Conservation (phyloP, 2,329 filamentous ascomycete genomes). For the Phialophora expanda region DNA sequence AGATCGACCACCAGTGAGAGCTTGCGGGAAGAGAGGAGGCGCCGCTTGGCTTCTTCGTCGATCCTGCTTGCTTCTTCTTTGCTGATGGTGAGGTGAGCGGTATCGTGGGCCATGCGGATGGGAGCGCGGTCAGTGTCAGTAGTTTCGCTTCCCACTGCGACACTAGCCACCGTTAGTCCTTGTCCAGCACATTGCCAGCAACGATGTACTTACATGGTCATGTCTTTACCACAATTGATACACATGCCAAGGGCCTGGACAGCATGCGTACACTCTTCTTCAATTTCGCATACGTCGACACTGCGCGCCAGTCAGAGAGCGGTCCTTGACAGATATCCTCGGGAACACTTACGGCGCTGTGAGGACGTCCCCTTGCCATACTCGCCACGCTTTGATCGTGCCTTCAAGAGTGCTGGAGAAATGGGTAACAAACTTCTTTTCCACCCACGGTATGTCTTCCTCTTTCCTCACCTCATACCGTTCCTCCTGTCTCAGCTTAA, state of each 20-base stretch:
- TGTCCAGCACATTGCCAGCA: neutral
- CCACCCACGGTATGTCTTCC: constrained; percentile 71
- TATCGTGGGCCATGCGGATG: constrained; percentile 94
- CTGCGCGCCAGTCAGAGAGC: constrained; percentile 44
- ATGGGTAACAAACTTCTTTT: constrained; percentile 73
- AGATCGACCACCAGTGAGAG: constrained; percentile 94
- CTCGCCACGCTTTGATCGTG: constrained; percentile 74
- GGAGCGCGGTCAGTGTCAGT: constrained; percentile 74
- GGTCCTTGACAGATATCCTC: neutral
- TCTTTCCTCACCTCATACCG: constrained; percentile 60
- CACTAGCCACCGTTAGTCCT: constrained; percentile 23
- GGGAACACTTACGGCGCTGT: constrained; percentile 46
- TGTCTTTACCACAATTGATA: constrained; percentile 90
- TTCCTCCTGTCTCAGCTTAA: constrained; percentile 65
- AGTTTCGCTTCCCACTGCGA: constrained; percentile 32
- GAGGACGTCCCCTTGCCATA: constrained; percentile 57
- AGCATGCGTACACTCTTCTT: constrained; percentile 89
- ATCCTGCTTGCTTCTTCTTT: constrained; percentile 76
- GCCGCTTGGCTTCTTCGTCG: constrained; percentile 83
- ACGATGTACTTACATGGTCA: constrained; percentile 71
- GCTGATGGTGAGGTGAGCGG: constrained; percentile 84
- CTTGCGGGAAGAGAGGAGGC: constrained; percentile 79
- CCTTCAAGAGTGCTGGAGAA: constrained; percentile 88
- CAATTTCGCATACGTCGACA: constrained; percentile 71
- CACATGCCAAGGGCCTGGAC: constrained; percentile 91